Evolutionary conservation across 2,329 filamentous ascomycete species (phyloP).

Genomic region (Cladophialophora bantiana): DNA sequence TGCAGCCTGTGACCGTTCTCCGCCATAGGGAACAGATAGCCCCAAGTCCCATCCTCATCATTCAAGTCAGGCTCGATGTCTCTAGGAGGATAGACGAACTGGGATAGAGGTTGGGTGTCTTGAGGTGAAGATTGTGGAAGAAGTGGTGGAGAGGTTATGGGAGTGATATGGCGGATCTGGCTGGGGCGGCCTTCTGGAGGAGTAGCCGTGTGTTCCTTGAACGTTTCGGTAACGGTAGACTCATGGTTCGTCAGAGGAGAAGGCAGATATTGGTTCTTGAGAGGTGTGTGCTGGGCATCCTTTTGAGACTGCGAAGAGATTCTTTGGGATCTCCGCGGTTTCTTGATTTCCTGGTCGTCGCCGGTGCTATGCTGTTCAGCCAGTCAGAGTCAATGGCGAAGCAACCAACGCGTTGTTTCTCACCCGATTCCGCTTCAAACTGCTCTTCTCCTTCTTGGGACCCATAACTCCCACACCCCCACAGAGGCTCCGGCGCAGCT

Average conservation of each 20-base stretch:
- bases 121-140: slow-evolving; percentile 66
- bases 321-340: slow-evolving; percentile 79
- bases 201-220: slow-evolving; percentile 74
- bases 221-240: slow-evolving; percentile 64
- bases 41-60: slow-evolving; percentile 88
- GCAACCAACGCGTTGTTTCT: slow-evolving; percentile 44
- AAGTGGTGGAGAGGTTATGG: slow-evolving; percentile 56
- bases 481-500: not conserved
- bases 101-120: slow-evolving; percentile 80
- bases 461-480: slow-evolving; percentile 43
- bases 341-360: slow-evolving; percentile 75
- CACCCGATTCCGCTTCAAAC: slow-evolving; percentile 83
- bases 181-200: slow-evolving; percentile 68
- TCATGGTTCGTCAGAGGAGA: slow-evolving; percentile 78
- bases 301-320: slow-evolving; percentile 65
- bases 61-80: slow-evolving; percentile 81
- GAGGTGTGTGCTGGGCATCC: slow-evolving; percentile 57
- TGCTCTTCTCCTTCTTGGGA: slow-evolving; percentile 73
- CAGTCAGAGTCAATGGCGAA: slow-evolving; percentile 40
- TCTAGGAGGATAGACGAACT: slow-evolving; percentile 76
- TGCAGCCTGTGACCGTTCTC: slow-evolving; percentile 74
- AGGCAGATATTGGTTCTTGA: slow-evolving; percentile 73
- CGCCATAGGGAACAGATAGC: slow-evolving; percentile 86
- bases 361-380: slow-evolving; percentile 68
- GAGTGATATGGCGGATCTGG: slow-evolving; percentile 56